A percentile compares a stretch with the other conserved stretches of the same genome.
Conservation (phyloP, 495 filamentous ascomycete genomes). For the Talaromyces wortmannii region DNA sequence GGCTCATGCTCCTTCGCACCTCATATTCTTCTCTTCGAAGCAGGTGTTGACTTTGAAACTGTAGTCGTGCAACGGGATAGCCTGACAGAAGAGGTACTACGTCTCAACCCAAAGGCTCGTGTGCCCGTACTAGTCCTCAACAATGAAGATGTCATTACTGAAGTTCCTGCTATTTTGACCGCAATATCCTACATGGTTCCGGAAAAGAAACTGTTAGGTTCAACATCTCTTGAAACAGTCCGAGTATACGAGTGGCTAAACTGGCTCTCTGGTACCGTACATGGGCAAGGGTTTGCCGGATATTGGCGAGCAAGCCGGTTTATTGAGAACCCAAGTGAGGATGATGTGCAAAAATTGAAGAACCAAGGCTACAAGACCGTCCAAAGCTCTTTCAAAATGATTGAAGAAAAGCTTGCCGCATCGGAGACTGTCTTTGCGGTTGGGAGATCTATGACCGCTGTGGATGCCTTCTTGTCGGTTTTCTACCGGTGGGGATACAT, state of each 20-base stretch:
- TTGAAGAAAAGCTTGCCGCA: not conserved
- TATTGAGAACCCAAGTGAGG: not conserved
- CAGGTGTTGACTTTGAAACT: not conserved
- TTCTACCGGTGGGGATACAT: conserved; percentile 22
- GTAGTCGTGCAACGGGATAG: not conserved
- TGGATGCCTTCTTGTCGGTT: conserved; percentile 25
- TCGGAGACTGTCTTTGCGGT: conserved; percentile 9
- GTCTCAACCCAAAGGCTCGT: not conserved
- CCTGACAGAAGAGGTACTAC: not conserved
- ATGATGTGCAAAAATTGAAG: not conserved
- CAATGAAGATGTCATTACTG: not conserved
- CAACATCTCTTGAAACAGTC: conserved; percentile 16
- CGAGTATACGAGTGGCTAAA: conserved; percentile 30
- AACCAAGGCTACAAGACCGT: not conserved
- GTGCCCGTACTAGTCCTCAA: not conserved
- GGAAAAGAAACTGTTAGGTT: conserved; percentile 17
- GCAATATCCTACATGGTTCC: conserved; percentile 17
- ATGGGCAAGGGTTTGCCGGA: conserved; percentile 16
- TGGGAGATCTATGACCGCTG: conserved; percentile 23
- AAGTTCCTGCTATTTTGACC: not conserved
- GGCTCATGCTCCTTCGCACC: not conserved
- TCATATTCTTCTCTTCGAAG: not conserved
- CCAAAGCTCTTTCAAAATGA: not conserved
- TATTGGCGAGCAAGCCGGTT: not conserved
- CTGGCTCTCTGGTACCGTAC: conserved; percentile 30